Base-by-base conservation (phyloP, 2,329 filamentous ascomycete species). In the Penicillium sp. region DNA sequence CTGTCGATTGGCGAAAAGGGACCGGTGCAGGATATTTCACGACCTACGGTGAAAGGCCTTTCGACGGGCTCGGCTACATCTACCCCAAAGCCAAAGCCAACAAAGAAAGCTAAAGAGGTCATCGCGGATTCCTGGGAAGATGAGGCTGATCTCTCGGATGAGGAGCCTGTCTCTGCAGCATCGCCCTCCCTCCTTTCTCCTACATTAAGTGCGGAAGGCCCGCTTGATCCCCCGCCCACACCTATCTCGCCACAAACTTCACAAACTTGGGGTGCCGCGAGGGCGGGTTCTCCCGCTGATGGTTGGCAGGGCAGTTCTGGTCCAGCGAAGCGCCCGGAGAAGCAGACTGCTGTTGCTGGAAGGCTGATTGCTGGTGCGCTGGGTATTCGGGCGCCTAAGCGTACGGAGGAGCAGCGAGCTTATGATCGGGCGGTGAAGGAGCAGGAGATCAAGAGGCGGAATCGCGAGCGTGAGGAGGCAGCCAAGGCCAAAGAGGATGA, bases 301-400 rank as follows among this genome's bases (percentile, higher is more conserved):
- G 65, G 53, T 52, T 62, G 55, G 49, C 60, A 54, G 51, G 61
- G 24, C 33, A 50, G 59, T n/a, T 19, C 35, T 14, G 53, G 39
- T 8, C 58, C 66, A 8, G 47, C 64, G 10, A 67, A 69, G 14
- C 79, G 90, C 39, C 93, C 92, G 0, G 93, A 96, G 76, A 99
- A 96, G 81, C 96, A 93, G 60, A 96, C 96, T 59, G 91, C 92
- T 0, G 91, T 96, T 39, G 95, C 95, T 5, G 85, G 90, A 60
- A 82, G 95, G 57, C 83, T 99, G 84, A 98, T 99, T 72, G 92
- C 91, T 0, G 90, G 90, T 3, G 92, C 90, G 0, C 78, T 98
- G 63, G 95, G 95, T 1, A 84, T 97, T 54, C 86, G 87, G 68
- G 86, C 88, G 33, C 91, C 91, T 31, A 89, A 86, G 78, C 84